phyloP scores from a whole-genome alignment of 306 rosid species.

The Senna siamea region DNA sequence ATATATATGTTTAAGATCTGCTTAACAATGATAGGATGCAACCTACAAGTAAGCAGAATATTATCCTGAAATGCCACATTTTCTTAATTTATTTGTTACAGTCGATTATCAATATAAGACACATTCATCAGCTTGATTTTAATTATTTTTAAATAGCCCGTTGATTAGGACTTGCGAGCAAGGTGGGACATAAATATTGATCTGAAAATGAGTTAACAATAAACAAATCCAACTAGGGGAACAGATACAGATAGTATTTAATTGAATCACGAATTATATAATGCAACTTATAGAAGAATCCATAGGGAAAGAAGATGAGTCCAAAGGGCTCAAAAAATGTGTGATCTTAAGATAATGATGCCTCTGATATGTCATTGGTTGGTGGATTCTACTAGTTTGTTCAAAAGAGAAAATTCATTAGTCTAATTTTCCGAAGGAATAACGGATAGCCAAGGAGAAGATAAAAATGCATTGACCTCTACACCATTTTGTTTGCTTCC shows the following conservation, averaged over 20 bases:
- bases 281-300: constrained; percentile 40
- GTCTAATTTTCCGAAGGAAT: constrained; percentile 27
- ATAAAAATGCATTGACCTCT: constrained; percentile 51
- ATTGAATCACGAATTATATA: constrained; percentile 27
- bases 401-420: not conserved
- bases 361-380: constrained; percentile 4
- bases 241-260: constrained; percentile 15
- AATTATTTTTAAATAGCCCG: constrained; percentile 32
- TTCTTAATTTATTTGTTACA: not conserved
- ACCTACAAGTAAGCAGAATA: too few species aligned
- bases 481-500: constrained; percentile 42
- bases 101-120: constrained; percentile 3
- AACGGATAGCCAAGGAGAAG: constrained; percentile 23
- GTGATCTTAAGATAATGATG: constrained; percentile 40
- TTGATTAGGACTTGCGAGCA: constrained; percentile 37
- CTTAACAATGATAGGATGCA: not conserved
- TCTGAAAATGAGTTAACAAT: constrained; percentile 28
- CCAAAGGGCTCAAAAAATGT: constrained; percentile 27
- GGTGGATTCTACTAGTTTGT: constrained; percentile 30
- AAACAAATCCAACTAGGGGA: constrained; percentile 40
- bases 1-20: not conserved
- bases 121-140: constrained; percentile 29
- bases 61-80: not conserved
- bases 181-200: constrained; percentile 32
- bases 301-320: constrained; percentile 8